Base-by-base conservation (phyloP, 306 rosid species). In the Sphenostylis stenocarpa region DNA sequence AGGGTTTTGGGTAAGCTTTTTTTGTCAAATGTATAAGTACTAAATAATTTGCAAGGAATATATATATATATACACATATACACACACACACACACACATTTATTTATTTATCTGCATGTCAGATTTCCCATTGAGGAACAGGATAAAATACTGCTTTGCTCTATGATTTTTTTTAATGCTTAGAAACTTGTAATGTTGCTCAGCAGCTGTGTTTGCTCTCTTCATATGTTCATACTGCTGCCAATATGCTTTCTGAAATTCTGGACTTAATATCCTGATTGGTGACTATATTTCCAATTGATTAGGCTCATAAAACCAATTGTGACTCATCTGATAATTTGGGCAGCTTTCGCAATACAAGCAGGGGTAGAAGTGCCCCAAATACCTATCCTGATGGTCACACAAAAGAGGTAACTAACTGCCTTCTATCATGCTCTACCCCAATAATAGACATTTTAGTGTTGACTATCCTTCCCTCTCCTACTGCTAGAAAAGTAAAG, bases 221-320 rank as follows among this genome's bases (percentile, higher is more conserved):
- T 72, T n/a, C 68, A 61, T 69, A 60, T 69, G 29, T 72, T 33
- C 36, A 24, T 57, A 15, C 24, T 34, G 82, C 64, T 70, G 44
- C 58, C 26, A 62, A 39, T 52, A 29, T 64, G 45, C 57, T 67
- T 12, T 75, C 41, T 23, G 33, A n/a, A 24, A 58, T n/a, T 58
- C 58, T 23, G 23, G 13, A 45, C 41, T 52, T 20, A 72, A 63
- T 51, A 51, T 52, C 41, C 61, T 63, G 73, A 72, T 62, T 29
- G 29, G 76, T 81, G 77, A 67, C 80, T 67, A 60, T 41, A 28
- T 67, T 38, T 67, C 53, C 17, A 9, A 57, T 58, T 61, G 55
- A 45, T 60, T 67, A 81, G 84, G 72, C 58, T 75, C 77, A 47
- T 38, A 75, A 81, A 81, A 63, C 83, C 61, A 78, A 73, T 31